Base-by-base conservation (phyloP, 805 yeast genomes). In the Zygoascus flipseniorum region DNA sequence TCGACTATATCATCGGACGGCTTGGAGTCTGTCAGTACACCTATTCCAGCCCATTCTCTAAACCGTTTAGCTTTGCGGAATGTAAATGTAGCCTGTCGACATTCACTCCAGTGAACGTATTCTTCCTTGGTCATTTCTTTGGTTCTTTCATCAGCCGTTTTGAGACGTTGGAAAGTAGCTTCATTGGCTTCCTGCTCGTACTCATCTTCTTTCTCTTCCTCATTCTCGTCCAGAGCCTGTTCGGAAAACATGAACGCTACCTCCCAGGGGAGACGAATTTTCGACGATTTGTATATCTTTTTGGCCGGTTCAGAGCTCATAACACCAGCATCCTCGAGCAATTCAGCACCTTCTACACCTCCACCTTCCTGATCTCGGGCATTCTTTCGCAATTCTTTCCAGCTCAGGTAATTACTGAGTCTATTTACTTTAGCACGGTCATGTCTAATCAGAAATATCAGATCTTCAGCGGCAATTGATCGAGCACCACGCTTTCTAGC, bases 51-150 rank as follows among this genome's bases (percentile, higher is more conserved):
- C 99, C 99, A 93, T 62, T 93, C 99, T 64, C 92, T 79, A 66
- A 93, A 93, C 63, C 97, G 74, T 66, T 89, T 89, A n/a, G 86
- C 86, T 67, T 93, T 93, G 60, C 97, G 78, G 63, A 89, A 93
- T 0, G 99, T 93, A 67, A 93, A 93, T 55, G 95, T 84, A 1
- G 98, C 98, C 68, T 93, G 99, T 57, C 99, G 80, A 70, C 99
- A 93, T 65, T 93, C 99, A 11, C 96, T 87, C 97, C 98, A 93
- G 67, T 93, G 99, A 16, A 90, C 99, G 64, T 93, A 93, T 66
- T 93, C 99, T 62, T 93, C 97, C 64, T 83, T 85, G 0, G 99
- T 93, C 99, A 93, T 93, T 60, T 85, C 79, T 58, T 76, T 80
- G 0, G 99, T 93, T 57, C 99, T 76, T 50, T 93, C 97, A 69